Percentiles rank a stretch among this genome's conserved stretches.
These are phyloP conservation scores for Trifolium dubium DNA, from an alignment of 306 rosid genomes.

Conservation along the genomic window DNA sequence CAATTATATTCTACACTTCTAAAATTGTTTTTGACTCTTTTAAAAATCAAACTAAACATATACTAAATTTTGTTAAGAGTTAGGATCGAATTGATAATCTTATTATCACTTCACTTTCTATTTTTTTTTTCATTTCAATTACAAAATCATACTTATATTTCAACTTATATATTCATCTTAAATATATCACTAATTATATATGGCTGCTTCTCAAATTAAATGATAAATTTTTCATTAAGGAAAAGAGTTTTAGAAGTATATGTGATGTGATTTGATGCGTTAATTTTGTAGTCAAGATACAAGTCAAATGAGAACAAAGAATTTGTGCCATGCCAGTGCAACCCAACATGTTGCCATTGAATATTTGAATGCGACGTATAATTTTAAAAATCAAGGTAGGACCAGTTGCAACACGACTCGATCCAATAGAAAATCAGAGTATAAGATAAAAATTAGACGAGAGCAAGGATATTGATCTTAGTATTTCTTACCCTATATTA, in stretches of 20 bases:
- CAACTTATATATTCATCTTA: no score
- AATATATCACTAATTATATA: background rate
- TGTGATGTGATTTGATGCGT: background rate
- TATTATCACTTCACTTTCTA: no score
- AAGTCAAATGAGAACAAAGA: constrained; percentile 41
- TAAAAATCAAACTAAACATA: no score
- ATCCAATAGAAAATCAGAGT: constrained; percentile 22
- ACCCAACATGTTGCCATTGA: constrained; percentile 21
- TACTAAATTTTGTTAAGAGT: no score
- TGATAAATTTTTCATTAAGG: background rate
- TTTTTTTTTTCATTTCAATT: no score
- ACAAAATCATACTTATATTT: no score
- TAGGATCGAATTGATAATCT: no score
- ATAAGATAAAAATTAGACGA: background rate
- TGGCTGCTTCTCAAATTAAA: constrained; percentile 5
- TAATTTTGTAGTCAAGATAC: constrained; percentile 28
- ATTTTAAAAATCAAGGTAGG: constrained; percentile 20
- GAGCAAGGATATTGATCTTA: background rate
- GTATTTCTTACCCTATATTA: background rate
- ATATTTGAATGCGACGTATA: constrained; percentile 33
- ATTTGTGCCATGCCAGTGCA: constrained; percentile 20
- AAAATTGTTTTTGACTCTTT: no score
- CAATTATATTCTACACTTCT: no score
- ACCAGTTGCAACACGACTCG: constrained; percentile 1
- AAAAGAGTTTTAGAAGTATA: constrained; percentile 23